Conservation (phyloP, 169 alveolate species). For the Amoebophrya sp. region DNA sequence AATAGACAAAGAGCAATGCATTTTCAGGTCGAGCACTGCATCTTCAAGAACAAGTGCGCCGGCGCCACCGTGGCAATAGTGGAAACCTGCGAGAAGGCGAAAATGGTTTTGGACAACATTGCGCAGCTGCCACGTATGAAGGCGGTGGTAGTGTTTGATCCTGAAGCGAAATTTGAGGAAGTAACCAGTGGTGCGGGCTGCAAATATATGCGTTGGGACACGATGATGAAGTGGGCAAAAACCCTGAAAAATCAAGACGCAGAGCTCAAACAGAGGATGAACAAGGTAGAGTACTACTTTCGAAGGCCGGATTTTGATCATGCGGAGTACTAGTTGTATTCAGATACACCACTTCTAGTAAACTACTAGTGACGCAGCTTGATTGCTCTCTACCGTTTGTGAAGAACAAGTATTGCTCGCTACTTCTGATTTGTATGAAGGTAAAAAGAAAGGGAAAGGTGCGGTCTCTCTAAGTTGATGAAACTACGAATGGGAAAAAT, state of each 20-base stretch:
- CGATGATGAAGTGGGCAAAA: conserved; percentile 6
- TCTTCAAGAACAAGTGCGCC: background rate
- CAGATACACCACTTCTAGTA: background rate
- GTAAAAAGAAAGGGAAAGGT: background rate
- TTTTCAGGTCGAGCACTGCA: conserved; percentile 20
- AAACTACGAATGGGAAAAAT: background rate
- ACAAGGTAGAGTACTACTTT: background rate
- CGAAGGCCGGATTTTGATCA: background rate
- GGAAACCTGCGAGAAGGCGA: background rate
- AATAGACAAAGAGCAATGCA: too few relatives aligned
- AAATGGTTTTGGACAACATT: background rate
- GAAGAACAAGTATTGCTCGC: background rate
- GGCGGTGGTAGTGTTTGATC: background rate
- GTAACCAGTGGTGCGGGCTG: background rate
- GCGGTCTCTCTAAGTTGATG: background rate
- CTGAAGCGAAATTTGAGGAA: background rate
- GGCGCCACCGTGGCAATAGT: background rate
- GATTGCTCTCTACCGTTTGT: background rate
- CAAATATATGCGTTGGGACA: conserved; percentile 3
- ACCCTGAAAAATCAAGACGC: background rate
- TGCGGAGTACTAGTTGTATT: background rate
- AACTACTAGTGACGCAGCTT: background rate
- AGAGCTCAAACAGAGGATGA: background rate
- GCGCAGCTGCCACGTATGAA: background rate
- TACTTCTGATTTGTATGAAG: background rate